Percentiles rank a stretch among this genome's conserved stretches.
Conservation (phyloP, 1,284 basidiomycete genomes). For the Omphalotus olearius region DNA sequence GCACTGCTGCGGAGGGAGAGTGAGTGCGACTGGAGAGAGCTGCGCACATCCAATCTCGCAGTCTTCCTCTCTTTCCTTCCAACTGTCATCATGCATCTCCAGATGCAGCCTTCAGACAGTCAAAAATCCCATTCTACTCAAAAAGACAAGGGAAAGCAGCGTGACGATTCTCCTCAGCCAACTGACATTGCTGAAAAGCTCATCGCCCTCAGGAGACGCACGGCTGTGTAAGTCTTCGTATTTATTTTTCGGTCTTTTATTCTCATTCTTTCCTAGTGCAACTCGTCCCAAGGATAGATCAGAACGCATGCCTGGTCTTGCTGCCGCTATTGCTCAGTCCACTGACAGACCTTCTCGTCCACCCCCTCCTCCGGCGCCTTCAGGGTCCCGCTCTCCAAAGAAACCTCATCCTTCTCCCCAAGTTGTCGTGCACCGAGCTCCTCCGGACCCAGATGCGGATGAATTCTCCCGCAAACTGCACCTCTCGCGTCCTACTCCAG, state of each 20-base stretch:
- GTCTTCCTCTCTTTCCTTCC: background rate
- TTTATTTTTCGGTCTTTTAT: conserved; percentile 6
- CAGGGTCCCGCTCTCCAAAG: conserved; percentile 29
- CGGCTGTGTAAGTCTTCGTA: conserved; percentile 47
- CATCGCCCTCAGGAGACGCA: conserved; percentile 59
- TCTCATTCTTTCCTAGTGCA: conserved; percentile 30
- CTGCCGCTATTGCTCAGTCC: background rate
- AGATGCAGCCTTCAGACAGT: background rate
- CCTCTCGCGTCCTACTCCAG: conserved; percentile 43
- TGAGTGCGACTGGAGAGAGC: too few relatives aligned
- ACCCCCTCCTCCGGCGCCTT: conserved; percentile 22
- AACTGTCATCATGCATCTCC: conserved; percentile 2
- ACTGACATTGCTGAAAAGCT: conserved; percentile 68
- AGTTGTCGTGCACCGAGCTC: conserved; percentile 30
- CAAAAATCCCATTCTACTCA: background rate
- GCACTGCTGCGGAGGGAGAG: too few relatives aligned
- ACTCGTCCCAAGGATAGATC: conserved; percentile 43
- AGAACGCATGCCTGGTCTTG: conserved; percentile 32
- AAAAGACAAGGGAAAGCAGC: conserved; percentile 11
- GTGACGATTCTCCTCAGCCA: conserved; percentile 30
- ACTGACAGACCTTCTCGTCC: conserved; percentile 20
- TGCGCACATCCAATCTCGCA: background rate
- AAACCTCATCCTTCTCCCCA: conserved; percentile 24
- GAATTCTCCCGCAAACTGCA: conserved; percentile 68
- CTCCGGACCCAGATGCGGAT: conserved; percentile 53